Conservation (phyloP, 371 early-diverging fungal species). For the Mucor lusitanicus region DNA sequence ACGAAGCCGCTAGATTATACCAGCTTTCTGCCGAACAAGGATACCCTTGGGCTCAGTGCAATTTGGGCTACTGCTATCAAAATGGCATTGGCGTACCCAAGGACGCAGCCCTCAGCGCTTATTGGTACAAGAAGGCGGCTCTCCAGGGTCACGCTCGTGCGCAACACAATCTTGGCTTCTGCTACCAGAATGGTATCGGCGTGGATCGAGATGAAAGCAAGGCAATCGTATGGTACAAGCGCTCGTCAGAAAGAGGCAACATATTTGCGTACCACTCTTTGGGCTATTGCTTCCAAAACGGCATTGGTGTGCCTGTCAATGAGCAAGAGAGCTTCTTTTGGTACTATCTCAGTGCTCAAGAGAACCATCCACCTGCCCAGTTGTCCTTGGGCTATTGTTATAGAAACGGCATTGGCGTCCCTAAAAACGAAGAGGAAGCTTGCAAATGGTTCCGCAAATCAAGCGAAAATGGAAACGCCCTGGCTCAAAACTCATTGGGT, state of each 20-base stretch:
- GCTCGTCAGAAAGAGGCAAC: slow-evolving; percentile 75
- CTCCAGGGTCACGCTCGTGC: slow-evolving; percentile 81
- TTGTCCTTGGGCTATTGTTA: slow-evolving; percentile 85
- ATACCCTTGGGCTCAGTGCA: slow-evolving; percentile 67
- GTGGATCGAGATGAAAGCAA: slow-evolving; percentile 59
- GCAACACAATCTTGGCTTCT: slow-evolving; percentile 85
- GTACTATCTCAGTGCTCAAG: slow-evolving; percentile 71
- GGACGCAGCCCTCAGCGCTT: slow-evolving; percentile 61
- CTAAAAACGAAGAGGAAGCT: slow-evolving; percentile 61
- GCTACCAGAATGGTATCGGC: slow-evolving; percentile 82
- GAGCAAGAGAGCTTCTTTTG: slow-evolving; percentile 68
- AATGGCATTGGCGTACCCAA: slow-evolving; percentile 79
- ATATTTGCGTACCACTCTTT: slow-evolving; percentile 80
- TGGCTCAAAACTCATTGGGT: slow-evolving; percentile 84
- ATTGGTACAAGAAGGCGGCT: slow-evolving; percentile 82
- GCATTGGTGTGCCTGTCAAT: slow-evolving; percentile 74
- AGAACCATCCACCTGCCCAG: slow-evolving; percentile 68
- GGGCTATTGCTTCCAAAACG: slow-evolving; percentile 91
- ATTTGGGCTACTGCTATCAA: slow-evolving; percentile 83
- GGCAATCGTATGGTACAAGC: slow-evolving; percentile 72
- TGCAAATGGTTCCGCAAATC: slow-evolving; percentile 67
- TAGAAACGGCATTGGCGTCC: slow-evolving; percentile 70
- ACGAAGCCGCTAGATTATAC: slow-evolving; percentile 61
- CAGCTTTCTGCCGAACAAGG: slow-evolving; percentile 67
- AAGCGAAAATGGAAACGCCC: slow-evolving; percentile 70